Conservation (phyloP, 805 yeast species). For the Lipomyces mesembrius region DNA sequence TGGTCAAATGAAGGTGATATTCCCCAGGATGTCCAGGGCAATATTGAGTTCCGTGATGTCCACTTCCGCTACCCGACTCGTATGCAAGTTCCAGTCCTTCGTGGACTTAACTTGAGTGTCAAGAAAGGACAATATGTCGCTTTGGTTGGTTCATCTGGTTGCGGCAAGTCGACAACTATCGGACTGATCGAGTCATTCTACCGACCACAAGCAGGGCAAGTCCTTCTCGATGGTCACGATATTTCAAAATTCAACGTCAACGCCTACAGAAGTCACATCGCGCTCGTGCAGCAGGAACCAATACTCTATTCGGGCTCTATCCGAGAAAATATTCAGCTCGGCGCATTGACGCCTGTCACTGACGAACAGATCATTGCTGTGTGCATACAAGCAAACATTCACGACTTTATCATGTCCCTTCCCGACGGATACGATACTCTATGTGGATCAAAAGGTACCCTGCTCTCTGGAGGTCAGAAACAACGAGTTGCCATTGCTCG, state of each 20-base stretch:
- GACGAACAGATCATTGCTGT: constrained; percentile 51
- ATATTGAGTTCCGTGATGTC: constrained; percentile 54
- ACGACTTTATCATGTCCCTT: constrained; percentile 54
- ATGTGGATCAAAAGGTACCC: constrained; percentile 55
- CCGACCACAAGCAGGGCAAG: constrained; percentile 55
- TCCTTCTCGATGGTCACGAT: constrained; percentile 58
- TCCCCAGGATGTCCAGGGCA: constrained; percentile 49
- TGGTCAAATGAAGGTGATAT: constrained; percentile 43
- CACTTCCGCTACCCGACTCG: constrained; percentile 45
- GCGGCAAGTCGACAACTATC: constrained; percentile 52
- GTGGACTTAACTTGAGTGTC: constrained; percentile 43
- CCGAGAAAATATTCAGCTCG: constrained; percentile 68
- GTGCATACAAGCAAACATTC: constrained; percentile 58
- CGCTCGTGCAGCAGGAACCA: constrained; percentile 65
- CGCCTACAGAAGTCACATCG: constrained; percentile 56
- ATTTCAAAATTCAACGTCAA: constrained; percentile 57
- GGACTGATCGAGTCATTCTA: constrained; percentile 62
- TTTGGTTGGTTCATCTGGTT: constrained; percentile 83
- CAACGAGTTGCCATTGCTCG: constrained; percentile 69
- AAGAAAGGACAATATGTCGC: constrained; percentile 88
- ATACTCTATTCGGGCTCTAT: constrained; percentile 77
- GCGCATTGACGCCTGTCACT: constrained; percentile 44
- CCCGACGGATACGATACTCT: constrained; percentile 60
- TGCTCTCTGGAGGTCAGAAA: constrained; percentile 67
- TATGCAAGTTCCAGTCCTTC: constrained; percentile 42